Percentiles rank a stretch among this genome's conserved stretches.
Conservation (phyloP, 768 basidiomycete species). For the Hirschioporus abietinus region DNA sequence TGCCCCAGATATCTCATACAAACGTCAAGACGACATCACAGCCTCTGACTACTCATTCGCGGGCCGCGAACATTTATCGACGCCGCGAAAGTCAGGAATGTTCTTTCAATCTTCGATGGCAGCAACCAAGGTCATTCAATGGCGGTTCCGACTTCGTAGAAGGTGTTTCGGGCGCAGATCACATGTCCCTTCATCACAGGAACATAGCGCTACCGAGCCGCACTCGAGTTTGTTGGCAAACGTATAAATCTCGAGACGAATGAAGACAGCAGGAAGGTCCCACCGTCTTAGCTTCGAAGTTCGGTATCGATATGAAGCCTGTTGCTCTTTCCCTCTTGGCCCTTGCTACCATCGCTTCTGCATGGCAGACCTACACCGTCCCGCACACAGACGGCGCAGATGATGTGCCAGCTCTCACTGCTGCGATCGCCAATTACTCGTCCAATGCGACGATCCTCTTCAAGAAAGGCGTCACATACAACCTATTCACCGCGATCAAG, state of each 20-base stretch:
- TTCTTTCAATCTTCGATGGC: not conserved
- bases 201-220: not conserved
- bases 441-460: slow-evolving; percentile 47
- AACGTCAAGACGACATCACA: not conserved
- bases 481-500: slow-evolving; percentile 53
- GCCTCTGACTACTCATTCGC: not conserved
- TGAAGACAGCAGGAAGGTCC: not conserved
- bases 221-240: not conserved
- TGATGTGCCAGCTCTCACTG: slow-evolving; percentile 44
- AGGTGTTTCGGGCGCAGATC: not conserved
- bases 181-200: not conserved
- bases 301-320: not conserved
- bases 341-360: slow-evolving; percentile 25
- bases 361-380: slow-evolving; percentile 47
- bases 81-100: not conserved
- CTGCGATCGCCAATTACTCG: slow-evolving; percentile 35
- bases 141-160: not conserved
- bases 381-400: slow-evolving; percentile 43
- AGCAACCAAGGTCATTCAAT: not conserved
- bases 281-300: not conserved
- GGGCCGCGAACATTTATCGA: not conserved
- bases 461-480: slow-evolving; percentile 50
- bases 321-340: slow-evolving; percentile 27
- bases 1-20: not conserved
- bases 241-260: not conserved